Evolutionary conservation across 495 filamentous ascomycete genomes (phyloP), one percentile per base, ranked within the genome.

Genomic region (Hypomontagnella monticulosa): DNA sequence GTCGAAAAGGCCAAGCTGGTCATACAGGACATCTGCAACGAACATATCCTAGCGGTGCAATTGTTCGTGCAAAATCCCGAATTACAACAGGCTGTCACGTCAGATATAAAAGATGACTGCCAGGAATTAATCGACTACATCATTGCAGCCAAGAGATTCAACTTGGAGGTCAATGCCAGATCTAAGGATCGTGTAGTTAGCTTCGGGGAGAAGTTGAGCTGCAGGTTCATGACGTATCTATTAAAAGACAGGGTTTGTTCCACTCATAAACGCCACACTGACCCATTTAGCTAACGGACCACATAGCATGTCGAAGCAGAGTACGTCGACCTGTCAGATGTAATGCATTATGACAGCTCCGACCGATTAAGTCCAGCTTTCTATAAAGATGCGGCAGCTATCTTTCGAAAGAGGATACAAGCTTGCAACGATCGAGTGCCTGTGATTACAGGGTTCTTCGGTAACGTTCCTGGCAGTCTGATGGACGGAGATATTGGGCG

Each of bases 151-250:
- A 83, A 82, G 71, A 78, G 83, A 63, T 86, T 84, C 78, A 80
- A 86, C 64, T 73, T 86, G 19, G 83, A 93, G 72, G 90, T 97
- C 67, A 93, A 91, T 73, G 84, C 87, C 1, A 84, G 90, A 60
- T 91, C 88, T 19, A 91, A 94, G 73, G 94, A 99, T 73, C 89
- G 91, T 60, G 91, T 99, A 14, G 86, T 98, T 37, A 92, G 92
- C 71, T 90, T 92, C 43, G 95, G 95, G 15, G 95, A 99, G 80
- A 97, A 97, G 76, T 79, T 99, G 27, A 92, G 91, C 74, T 97
- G 93, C 76, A 83, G 87, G 19, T 92, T 95, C 69, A 90, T 99
- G 87, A 85, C 93, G 8, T 87, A 89, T 10, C 70, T 96, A 46
- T 78, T 97, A 41, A 85, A 89, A 73, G 92, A 96, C 57, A 75